Evolutionary conservation across 164 flowering plant species (phyloP), one percentile per base, ranked within the genome.

Genomic region (Chloranthus sessilifolius): DNA sequence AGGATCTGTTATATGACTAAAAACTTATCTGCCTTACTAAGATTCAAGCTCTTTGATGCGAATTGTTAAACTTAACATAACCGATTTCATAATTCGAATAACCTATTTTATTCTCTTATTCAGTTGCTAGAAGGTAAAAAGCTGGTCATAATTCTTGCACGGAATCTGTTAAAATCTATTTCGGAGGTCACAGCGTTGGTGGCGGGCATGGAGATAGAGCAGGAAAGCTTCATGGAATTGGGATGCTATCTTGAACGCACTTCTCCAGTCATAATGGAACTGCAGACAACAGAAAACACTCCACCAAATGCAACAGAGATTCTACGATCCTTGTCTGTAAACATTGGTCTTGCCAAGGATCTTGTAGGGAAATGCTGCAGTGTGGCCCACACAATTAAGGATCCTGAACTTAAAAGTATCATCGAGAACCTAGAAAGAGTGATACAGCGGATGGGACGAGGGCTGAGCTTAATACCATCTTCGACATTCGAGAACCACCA

Each of bases 241-340:
- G 89, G 81, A 41, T 69, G 87, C 68, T 85, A 73, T 47, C 50
- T 85, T 2, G 67, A 75, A 45, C 76, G 89, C 25, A 60, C 66
- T 35, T 74, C 72, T 50, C 58, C 67, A 1, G 79, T 56, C n/a
- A 67, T 85, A 37, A 72, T 48, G 73, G 89, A 76, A 66, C 59
- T 81, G 53, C 73, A 69, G 58, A 53, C 56, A 31, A 20, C 59
- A 2, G 63, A 68, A 55, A 41, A 40, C 37, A 29, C 61, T 10
- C 60, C 80, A 33, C 43, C 52, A 38, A 59, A 69, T 59, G 63
- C 71, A 34, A 12, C 56, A 22, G 76, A 81, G 27, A 60, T 78
- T 44, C 61, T 86, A 6, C 67, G 62, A 38, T 76, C 78, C 5
- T 61, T 86, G 12, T 63, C 71, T 12, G 53, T 58, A 39, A 64